Base-by-base conservation (phyloP, 805 yeast genomes). In the Kluyveromyces siamensis region DNA sequence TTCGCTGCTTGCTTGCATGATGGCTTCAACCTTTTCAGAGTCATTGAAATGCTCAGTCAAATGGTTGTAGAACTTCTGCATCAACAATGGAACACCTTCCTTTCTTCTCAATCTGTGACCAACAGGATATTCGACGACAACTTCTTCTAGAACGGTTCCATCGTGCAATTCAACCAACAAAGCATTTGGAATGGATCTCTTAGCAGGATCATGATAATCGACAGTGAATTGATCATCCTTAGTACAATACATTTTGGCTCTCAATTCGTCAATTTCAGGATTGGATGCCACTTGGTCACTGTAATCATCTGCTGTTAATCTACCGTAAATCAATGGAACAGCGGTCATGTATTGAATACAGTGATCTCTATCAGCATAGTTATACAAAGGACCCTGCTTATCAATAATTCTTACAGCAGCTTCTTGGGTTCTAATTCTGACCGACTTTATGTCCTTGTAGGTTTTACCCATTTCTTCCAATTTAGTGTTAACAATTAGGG, bases 301-400 rank as follows among this genome's bases (percentile, higher is more conserved):
- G 63, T 79, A 79, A 60, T 78, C 81, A 55, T 75, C 78, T 6
- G 83, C 83, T 33, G 80, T 76, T 48, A 79, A 63, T 48, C 77
- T 70, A 40, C 84, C 84, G 55, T 70, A 66, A 51, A 79, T 70
- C 50, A 79, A 63, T 35, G 83, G 81, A 35, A 78, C 58, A 17
- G 84, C 83, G 43, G 73, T 72, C 83, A 79, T 79, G 63, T 79
- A 79, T 59, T 79, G 84, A 52, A 79, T 78, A 63, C 83, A 79
- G 61, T 79, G 84, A 55, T 79, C 84, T 54, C 84, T 71, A 61
- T 79, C 84, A 18, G 84, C 84, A 58, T 79, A 79, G 66, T 79
- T 79, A 67, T 78, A 71, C 47, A 79, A 63, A 14, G 83, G 82
- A 8, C 84, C 84, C 51, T 65, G 66, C 65, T 79, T 79, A 62